Conservation (phyloP, 495 filamentous ascomycete genomes). For the Pseudoneurospora amorphoporcata region DNA sequence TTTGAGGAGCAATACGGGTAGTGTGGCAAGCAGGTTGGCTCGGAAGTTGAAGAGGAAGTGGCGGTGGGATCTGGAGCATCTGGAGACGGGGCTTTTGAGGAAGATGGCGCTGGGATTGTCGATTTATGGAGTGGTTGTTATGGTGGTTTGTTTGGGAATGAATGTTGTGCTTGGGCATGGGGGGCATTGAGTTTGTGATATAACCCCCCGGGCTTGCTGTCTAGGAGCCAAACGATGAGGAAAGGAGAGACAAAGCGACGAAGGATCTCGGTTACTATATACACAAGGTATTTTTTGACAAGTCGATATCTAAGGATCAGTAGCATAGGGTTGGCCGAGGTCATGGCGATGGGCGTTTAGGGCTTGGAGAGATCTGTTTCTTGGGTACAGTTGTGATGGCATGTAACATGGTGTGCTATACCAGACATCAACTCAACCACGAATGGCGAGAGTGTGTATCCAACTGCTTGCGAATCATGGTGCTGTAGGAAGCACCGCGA, state of each 20-base stretch:
- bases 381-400: background rate
- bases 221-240: no score
- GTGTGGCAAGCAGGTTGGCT: conserved; percentile 15
- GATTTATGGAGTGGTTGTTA: conserved; percentile 76
- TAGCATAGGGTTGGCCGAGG: background rate
- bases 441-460: no score
- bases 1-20: conserved; percentile 30
- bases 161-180: conserved; percentile 34
- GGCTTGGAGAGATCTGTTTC: background rate
- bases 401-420: no score
- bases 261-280: no score
- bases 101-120: conserved; percentile 64
- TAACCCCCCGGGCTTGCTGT: background rate
- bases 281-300: no score
- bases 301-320: no score
- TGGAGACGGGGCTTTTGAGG: conserved; percentile 49
- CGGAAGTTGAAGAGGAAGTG: conserved; percentile 22
- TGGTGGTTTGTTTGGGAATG: conserved; percentile 77
- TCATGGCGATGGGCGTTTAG: background rate
- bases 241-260: no score
- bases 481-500: no score
- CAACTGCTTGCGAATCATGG: no score
- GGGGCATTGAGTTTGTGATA: background rate
- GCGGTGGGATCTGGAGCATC: conserved; percentile 40
- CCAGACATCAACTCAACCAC: no score